Percentiles rank a stretch among this genome's conserved stretches.
phyloP scores from a whole-genome alignment of 2,329 filamentous ascomycete species.

The Pleomassaria siparia region DNA sequence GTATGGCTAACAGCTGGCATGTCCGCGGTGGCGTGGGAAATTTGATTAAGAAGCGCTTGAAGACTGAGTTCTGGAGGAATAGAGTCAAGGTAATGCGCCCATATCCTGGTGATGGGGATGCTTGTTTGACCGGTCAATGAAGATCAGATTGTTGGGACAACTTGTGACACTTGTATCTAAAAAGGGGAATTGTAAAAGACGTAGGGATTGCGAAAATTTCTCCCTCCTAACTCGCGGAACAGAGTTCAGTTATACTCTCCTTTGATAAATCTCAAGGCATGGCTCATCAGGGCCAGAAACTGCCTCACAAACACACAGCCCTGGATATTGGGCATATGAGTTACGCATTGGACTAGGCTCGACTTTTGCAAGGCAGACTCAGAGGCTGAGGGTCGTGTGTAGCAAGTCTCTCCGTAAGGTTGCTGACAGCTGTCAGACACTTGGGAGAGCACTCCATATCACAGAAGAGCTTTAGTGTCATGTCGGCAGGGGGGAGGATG shows the following conservation, averaged over 20 bases:
- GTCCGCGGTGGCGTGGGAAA: not conserved
- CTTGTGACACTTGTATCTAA: not conserved
- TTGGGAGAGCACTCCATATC: too few relatives aligned
- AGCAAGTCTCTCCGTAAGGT: not conserved
- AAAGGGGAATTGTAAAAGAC: not conserved
- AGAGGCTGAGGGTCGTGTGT: not conserved
- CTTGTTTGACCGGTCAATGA: constrained; percentile 1
- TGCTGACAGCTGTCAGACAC: too few relatives aligned
- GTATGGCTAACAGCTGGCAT: not conserved
- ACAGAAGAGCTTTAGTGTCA: too few relatives aligned
- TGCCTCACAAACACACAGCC: not conserved
- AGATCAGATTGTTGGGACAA: not conserved
- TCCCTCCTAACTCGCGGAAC: not conserved
- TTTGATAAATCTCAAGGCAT: not conserved
- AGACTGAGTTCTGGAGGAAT: constrained; percentile 5
- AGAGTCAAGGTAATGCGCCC: not conserved
- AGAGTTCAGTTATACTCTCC: too few relatives aligned
- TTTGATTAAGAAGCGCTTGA: not conserved
- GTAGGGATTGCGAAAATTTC: not conserved
- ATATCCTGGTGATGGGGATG: constrained; percentile 1
- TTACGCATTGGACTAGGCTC: not conserved
- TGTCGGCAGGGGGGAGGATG: too few relatives aligned
- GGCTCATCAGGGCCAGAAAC: not conserved
- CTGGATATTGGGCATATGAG: not conserved
- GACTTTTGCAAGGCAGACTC: not conserved